Conservation (phyloP, 1,284 basidiomycete genomes). For the Malassezia restricta region DNA sequence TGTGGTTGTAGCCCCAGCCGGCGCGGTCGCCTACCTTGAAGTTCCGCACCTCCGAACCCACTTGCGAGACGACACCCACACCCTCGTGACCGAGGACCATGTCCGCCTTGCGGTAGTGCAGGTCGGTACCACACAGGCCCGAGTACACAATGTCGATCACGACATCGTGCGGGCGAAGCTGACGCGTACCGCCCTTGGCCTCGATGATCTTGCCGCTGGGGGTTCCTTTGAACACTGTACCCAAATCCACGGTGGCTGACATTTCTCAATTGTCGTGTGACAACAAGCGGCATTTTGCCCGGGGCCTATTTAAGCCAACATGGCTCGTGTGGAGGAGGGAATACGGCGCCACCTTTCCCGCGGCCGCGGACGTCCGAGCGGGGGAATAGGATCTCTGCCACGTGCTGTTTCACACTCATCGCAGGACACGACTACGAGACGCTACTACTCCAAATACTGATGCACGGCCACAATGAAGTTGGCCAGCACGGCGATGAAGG, state of each 20-base stretch:
- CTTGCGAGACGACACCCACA: conserved; percentile 36
- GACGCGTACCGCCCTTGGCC: conserved; percentile 18
- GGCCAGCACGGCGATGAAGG: conserved; percentile 40
- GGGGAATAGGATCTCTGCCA: no score
- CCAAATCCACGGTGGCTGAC: conserved; percentile 20
- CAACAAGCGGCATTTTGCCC: not conserved
- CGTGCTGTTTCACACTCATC: no score
- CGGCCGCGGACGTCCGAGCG: no score
- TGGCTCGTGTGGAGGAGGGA: no score
- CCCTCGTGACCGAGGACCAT: conserved; percentile 41
- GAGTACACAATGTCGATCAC: conserved; percentile 40
- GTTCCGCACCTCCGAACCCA: conserved; percentile 25
- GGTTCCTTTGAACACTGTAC: conserved; percentile 37
- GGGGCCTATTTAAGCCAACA: no score
- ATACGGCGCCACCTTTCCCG: no score
- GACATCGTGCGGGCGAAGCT: conserved; percentile 23
- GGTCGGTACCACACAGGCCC: conserved; percentile 39
- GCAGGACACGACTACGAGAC: no score
- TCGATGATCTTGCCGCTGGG: conserved; percentile 31
- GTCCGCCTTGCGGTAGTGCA: conserved; percentile 28
- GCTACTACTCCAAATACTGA: conserved; percentile 5
- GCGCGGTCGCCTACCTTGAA: conserved; percentile 37
- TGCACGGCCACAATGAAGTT: conserved; percentile 38
- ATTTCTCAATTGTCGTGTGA: conserved; percentile 3
- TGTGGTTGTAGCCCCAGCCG: conserved; percentile 41